Evolutionary conservation across 1,284 basidiomycete species (phyloP).

Genomic region (Pterulicium gracile): DNA sequence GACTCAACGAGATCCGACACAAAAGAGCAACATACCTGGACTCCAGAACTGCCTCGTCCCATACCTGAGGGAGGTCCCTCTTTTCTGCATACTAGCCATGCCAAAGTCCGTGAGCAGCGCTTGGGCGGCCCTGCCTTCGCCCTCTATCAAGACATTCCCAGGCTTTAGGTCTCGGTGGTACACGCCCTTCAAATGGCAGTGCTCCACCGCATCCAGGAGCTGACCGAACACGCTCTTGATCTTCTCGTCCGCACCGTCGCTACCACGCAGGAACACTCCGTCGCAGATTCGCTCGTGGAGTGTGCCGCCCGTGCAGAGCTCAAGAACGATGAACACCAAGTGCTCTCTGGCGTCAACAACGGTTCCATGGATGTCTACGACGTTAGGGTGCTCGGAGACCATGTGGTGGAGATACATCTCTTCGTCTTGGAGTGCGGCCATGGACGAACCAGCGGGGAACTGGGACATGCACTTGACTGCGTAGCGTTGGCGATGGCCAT

Average conservation of each 20-base stretch:
- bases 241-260: slow-evolving; percentile 14
- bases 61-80: neutral
- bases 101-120: neutral
- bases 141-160: slow-evolving; percentile 4
- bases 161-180: neutral
- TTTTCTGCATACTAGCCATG: neutral
- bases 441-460: slow-evolving; percentile 5
- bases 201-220: neutral
- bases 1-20: no score
- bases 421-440: slow-evolving; percentile 2
- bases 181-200: neutral
- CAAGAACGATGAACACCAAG: neutral
- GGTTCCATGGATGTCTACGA: slow-evolving; percentile 15
- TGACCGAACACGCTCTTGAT: neutral
- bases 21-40: neutral
- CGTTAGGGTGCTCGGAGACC: neutral
- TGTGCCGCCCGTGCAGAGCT: neutral
- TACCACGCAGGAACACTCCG: neutral
- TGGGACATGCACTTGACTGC: slow-evolving; percentile 1
- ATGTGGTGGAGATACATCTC: neutral
- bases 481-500: no score
- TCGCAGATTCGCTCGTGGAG: neutral
- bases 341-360: neutral
- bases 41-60: neutral
- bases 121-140: neutral